phyloP scores from a whole-genome alignment of 192 early-diverging fungal species.

The Chytriomyces sp. region DNA sequence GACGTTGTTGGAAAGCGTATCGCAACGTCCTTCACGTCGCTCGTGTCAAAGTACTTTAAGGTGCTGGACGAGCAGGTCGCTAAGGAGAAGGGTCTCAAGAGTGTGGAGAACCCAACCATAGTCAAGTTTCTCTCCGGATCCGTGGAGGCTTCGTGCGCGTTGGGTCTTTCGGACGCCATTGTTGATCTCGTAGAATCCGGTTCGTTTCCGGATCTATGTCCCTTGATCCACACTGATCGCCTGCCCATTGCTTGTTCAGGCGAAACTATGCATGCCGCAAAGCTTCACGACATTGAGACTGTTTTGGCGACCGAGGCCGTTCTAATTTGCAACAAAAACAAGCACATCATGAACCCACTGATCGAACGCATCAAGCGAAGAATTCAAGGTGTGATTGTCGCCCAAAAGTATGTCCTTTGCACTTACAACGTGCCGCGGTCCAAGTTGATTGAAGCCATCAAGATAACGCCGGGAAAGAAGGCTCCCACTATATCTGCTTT shows the following conservation, averaged over 20 bases:
- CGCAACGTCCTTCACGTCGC: conserved; percentile 86
- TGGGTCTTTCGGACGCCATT: conserved; percentile 96
- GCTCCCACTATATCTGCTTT: conserved; percentile 86
- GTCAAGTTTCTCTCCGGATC: conserved; percentile 89
- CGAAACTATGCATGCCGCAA: conserved; percentile 99
- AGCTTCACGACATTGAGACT: conserved; percentile 87
- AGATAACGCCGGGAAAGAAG: conserved; percentile 90
- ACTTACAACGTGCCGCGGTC: conserved; percentile 86
- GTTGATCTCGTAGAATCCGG: conserved; percentile 57
- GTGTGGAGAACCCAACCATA: conserved; percentile 56
- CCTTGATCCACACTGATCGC: not conserved
- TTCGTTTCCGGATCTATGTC: conserved; percentile 6
- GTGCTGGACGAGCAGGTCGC: conserved; percentile 66
- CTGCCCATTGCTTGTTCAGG: conserved; percentile 56
- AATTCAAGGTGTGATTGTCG: conserved; percentile 89
- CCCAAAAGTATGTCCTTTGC: conserved; percentile 83
- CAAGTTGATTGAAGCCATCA: conserved; percentile 62
- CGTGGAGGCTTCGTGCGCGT: conserved; percentile 94
- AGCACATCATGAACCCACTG: conserved; percentile 74
- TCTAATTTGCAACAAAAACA: conserved; percentile 76
- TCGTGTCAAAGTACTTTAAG: conserved; percentile 71
- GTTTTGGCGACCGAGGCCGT: conserved; percentile 85
- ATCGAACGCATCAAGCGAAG: conserved; percentile 78
- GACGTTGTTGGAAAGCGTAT: conserved; percentile 90
- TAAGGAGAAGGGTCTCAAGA: conserved; percentile 23